Base-by-base conservation (phyloP, 805 yeast species). In the Spathaspora hagerdaliae region DNA sequence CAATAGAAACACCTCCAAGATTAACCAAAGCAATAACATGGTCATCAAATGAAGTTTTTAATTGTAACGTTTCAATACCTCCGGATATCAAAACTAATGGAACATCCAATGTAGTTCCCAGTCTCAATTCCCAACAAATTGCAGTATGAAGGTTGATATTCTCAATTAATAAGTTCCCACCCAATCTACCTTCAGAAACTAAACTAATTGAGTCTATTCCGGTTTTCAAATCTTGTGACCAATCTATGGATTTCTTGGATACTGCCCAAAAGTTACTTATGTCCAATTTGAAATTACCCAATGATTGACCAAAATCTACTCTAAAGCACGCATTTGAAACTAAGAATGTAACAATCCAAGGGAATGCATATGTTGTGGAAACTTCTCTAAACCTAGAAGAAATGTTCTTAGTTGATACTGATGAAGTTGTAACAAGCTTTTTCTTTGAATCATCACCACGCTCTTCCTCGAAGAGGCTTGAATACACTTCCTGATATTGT, bases 221-320 rank as follows among this genome's bases (percentile, higher is more conserved):
- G 3, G 83, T 46, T 24, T 81, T 74, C 50, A 91, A 62, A 46
- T 79, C 79, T 53, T 89, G 96, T 41, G 84, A 83, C 82, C 88
- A 82, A 43, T 78, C 77, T 1, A 80, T 68, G 3, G 79, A 71
- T 55, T 87, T 89, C 46, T 81, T 77, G 0, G 91, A 78, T 0
- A 83, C 72, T 0, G 81, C 73, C 92, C 96, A 88, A 6, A 82
- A 61, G 31, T 77, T 69, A 44, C 82, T 85, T 26, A 87, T 50
- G 0, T 61, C 61, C 6, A 87, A 62, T 1, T 73, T 66, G 39
- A 87, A 60, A 11, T 78, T 72, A 14, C 98, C 97, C 33, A 92
- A 65, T 0, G 96, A 81, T 37, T 86, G 85, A 0, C 98, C 98
- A 48, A 92, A 73, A 53, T 90, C 95, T 19, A 88, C 79, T 29